These are phyloP conservation scores for Daldinia grandis DNA, from an alignment of 495 filamentous ascomycete species.

Conservation along the genomic window DNA sequence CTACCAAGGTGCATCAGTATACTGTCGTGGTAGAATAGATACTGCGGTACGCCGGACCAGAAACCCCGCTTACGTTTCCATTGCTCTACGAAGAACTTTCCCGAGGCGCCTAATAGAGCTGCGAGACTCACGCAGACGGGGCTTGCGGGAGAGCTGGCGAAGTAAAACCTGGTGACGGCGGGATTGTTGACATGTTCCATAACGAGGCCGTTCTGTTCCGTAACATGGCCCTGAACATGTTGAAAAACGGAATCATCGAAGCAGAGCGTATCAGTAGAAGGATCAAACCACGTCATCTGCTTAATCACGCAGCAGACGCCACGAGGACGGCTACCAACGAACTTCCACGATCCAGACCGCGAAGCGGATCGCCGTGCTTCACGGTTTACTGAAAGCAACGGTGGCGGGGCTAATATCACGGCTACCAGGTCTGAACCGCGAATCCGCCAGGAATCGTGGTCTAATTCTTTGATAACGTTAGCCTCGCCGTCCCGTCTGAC, in stretches of 20 bases:
- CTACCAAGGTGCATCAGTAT: slow-evolving; percentile 40
- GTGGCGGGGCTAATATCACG: slow-evolving; percentile 30
- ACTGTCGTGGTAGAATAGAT: slow-evolving; percentile 39
- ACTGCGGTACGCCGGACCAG: slow-evolving; percentile 36
- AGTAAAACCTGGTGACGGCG: slow-evolving; percentile 32
- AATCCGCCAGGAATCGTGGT: slow-evolving; percentile 31
- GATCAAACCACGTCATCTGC: slow-evolving; percentile 34
- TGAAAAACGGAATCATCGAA: slow-evolving; percentile 35
- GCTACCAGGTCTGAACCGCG: slow-evolving; percentile 31
- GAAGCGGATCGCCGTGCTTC: slow-evolving; percentile 26
- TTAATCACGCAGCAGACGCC: slow-evolving; percentile 13
- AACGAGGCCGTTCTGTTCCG: slow-evolving; percentile 25
- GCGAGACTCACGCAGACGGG: slow-evolving; percentile 35
- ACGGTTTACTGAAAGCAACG: slow-evolving; percentile 28
- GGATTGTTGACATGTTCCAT: slow-evolving; percentile 24
- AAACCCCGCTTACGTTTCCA: slow-evolving; percentile 35
- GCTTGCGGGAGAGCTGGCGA: slow-evolving; percentile 30
- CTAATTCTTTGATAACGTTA: slow-evolving; percentile 19
- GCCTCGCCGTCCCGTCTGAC: slow-evolving; percentile 24
- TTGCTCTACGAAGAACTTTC: slow-evolving; percentile 35
- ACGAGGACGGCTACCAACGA: slow-evolving; percentile 31
- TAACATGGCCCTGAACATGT: not conserved
- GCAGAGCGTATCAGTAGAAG: slow-evolving; percentile 34
- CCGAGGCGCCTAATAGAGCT: slow-evolving; percentile 14
- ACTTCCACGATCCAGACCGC: slow-evolving; percentile 31